Evolutionary conservation across 257 asterid genomes (phyloP).

Genomic region (Buddleja alternifolia): DNA sequence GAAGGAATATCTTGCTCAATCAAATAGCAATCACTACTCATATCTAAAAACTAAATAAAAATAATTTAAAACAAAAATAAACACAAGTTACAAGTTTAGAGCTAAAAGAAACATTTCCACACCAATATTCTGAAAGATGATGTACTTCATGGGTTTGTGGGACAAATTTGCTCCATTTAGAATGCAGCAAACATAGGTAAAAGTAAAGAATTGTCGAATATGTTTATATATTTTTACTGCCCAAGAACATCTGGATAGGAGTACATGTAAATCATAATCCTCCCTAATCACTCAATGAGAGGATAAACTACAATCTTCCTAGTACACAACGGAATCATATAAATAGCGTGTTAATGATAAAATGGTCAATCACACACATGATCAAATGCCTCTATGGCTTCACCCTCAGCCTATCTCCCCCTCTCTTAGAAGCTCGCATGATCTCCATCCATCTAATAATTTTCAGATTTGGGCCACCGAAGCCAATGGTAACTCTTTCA

Average conservation of each 20-base stretch:
- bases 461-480: background rate
- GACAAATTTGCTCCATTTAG: background rate
- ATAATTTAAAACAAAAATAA: background rate
- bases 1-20: background rate
- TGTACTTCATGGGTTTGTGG: background rate
- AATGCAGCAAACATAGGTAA: background rate
- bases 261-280: background rate
- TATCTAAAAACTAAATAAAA: background rate
- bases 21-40: background rate
- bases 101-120: background rate
- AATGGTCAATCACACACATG: slow-evolving; percentile 1
- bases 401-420: background rate
- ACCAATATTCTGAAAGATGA: background rate
- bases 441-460: background rate
- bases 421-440: background rate
- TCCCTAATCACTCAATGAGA: background rate
- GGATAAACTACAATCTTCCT: background rate
- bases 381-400: background rate
- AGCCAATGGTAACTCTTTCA: background rate
- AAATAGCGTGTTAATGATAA: background rate
- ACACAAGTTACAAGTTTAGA: background rate
- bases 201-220: too few relatives aligned
- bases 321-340: background rate
- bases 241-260: too few relatives aligned
- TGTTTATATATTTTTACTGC: too few relatives aligned